A percentile compares a stretch with the other conserved stretches of the same genome.
Evolutionary conservation across 306 rosid genomes (phyloP).

Genomic region (Glycine tomentella): DNA sequence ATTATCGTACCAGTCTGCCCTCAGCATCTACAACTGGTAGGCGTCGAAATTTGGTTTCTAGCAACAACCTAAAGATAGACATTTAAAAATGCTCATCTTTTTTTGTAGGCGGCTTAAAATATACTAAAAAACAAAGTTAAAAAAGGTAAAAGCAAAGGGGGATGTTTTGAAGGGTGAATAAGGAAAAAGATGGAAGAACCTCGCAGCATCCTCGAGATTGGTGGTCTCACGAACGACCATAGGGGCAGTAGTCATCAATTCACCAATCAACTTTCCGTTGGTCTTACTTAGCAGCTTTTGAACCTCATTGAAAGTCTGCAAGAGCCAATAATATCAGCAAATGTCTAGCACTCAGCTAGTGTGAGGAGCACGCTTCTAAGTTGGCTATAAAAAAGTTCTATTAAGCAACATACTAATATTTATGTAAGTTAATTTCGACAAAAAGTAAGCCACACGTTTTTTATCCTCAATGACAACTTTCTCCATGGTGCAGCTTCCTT

Average conservation of each 20-base stretch:
- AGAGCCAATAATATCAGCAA: conserved; percentile 20
- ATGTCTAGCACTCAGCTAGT: no score
- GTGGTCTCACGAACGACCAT: conserved; percentile 88
- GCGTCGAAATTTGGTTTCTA: conserved; percentile 88
- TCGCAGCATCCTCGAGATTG: conserved; percentile 95
- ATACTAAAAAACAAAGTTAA: not conserved
- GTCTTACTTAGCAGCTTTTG: conserved; percentile 87
- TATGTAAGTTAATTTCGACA: no score
- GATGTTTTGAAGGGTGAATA: no score
- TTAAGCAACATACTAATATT: no score
- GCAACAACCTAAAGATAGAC: conserved; percentile 66
- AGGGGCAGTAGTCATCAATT: conserved; percentile 90
- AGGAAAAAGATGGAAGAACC: conserved; percentile 54
- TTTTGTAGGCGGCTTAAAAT: not conserved
- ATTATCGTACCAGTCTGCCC: conserved; percentile 81
- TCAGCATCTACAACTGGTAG: conserved; percentile 93
- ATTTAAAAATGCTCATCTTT: not conserved
- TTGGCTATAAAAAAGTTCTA: no score
- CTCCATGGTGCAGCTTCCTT: no score
- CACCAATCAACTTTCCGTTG: conserved; percentile 86
- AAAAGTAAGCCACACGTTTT: no score
- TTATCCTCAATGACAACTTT: no score
- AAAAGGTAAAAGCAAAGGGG: not conserved
- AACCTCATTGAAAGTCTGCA: conserved; percentile 93
- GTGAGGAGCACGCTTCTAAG: no score